Conservation (phyloP, 2,329 filamentous ascomycete species). For the Aspergillus japonicus region DNA sequence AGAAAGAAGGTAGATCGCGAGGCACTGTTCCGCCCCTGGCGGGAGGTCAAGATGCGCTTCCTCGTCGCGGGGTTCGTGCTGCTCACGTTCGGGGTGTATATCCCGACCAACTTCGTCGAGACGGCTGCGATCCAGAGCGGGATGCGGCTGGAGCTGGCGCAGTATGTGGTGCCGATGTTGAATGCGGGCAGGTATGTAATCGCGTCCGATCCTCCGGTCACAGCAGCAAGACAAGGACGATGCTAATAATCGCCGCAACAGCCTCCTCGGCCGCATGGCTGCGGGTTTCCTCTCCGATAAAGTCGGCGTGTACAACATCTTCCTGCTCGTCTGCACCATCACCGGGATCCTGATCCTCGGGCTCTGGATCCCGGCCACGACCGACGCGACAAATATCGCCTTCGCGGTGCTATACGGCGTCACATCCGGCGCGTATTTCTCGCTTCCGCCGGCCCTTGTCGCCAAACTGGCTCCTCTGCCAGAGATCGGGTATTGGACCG, state of each 20-base stretch:
- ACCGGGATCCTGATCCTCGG: conserved; percentile 8
- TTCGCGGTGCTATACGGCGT: conserved; percentile 8
- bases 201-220: not conserved
- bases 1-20: not conserved
- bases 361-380: conserved; percentile 7
- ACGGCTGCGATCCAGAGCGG: not conserved
- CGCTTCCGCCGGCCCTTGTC: conserved; percentile 2
- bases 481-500: conserved; percentile 9
- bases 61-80: not conserved
- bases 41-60: not conserved
- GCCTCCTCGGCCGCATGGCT: conserved; percentile 6
- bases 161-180: conserved; percentile 2
- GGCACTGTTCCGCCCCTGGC: not conserved
- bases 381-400: not conserved
- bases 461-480: conserved; percentile 1
- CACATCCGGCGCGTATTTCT: conserved; percentile 7
- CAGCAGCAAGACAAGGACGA: too few relatives aligned
- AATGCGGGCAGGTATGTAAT: conserved; percentile 6
- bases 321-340: not conserved
- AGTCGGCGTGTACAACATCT: conserved; percentile 9
- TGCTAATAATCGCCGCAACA: not conserved
- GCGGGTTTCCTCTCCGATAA: conserved; percentile 1
- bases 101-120: conserved; percentile 14
- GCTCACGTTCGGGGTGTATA: conserved; percentile 14
- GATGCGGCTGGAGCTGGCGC: conserved; percentile 1